Evolutionary conservation across 2,329 filamentous ascomycete genomes (phyloP).

Genomic region (Helicocarpus griseus): DNA sequence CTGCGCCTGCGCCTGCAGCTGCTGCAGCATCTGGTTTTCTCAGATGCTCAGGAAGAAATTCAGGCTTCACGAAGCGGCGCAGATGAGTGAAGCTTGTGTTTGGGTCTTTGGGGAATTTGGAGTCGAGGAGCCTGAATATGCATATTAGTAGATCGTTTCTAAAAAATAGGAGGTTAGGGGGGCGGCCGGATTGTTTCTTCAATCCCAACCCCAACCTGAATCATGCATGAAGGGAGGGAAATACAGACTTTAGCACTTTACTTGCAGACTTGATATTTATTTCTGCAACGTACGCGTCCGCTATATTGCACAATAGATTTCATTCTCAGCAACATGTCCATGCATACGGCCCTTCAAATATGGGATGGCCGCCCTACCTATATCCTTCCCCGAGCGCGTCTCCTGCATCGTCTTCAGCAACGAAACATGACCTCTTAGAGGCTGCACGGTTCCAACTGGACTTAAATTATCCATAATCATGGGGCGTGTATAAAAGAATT

Average conservation of each 20-base stretch:
- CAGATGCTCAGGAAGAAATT: slow-evolving; percentile 24
- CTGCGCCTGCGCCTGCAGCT: slow-evolving; percentile 6
- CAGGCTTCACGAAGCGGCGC: slow-evolving; percentile 31
- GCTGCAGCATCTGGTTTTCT: slow-evolving; percentile 11
- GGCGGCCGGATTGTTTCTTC: not conserved
- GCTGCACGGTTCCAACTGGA: slow-evolving; percentile 18
- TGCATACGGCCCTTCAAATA: not conserved
- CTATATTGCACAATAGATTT: slow-evolving; percentile 16
- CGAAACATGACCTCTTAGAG: slow-evolving; percentile 26
- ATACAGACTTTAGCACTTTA: slow-evolving; percentile 33
- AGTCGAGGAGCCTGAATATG: slow-evolving; percentile 28
- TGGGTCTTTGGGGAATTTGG: slow-evolving; percentile 25
- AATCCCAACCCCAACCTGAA: not conserved
- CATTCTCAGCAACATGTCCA: not conserved
- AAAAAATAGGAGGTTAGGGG: not conserved
- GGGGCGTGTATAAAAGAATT: not conserved
- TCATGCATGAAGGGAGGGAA: not conserved
- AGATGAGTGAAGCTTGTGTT: slow-evolving; percentile 27
- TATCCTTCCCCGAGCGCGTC: slow-evolving; percentile 30
- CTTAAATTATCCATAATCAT: not conserved
- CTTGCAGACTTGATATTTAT: slow-evolving; percentile 36
- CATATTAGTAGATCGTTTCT: slow-evolving; percentile 5
- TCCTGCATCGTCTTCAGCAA: slow-evolving; percentile 37
- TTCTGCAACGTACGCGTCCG: slow-evolving; percentile 34
- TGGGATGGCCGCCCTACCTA: slow-evolving; percentile 22